phyloP scores from a whole-genome alignment of 192 early-diverging fungal species.

The Backusella tuberculispora region DNA sequence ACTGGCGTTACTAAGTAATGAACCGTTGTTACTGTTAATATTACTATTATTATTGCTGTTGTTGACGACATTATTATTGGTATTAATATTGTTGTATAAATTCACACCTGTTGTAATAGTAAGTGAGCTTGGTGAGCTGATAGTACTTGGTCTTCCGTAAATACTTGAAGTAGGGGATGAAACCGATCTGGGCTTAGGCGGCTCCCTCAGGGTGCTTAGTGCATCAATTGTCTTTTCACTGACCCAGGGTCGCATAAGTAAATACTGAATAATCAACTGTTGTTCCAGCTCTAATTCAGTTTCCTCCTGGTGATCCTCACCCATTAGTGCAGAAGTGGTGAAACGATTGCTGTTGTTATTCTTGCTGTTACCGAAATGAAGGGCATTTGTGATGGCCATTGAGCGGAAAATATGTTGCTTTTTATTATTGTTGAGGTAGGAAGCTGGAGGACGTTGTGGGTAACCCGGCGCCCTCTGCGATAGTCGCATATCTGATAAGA shows the following conservation, averaged over 20 bases:
- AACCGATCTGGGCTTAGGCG: constrained; percentile 37
- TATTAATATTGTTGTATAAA: not conserved
- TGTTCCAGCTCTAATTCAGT: constrained; percentile 61
- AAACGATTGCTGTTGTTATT: constrained; percentile 39
- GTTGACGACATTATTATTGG: not conserved
- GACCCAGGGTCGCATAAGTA: constrained; percentile 72
- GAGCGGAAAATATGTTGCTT: constrained; percentile 56
- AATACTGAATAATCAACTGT: constrained; percentile 69
- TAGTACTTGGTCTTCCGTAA: not conserved
- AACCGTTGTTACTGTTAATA: not conserved
- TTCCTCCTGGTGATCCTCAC: constrained; percentile 54
- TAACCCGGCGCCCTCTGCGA: constrained; percentile 64
- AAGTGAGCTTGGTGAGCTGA: not conserved
- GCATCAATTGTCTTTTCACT: constrained; percentile 79
- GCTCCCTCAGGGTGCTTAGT: constrained; percentile 66
- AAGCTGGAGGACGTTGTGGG: constrained; percentile 48
- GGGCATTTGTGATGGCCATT: constrained; percentile 48
- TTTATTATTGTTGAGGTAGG: constrained; percentile 51
- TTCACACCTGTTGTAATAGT: not conserved
- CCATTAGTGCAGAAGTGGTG: constrained; percentile 5
- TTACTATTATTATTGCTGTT: not conserved
- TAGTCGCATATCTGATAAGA: constrained; percentile 58
- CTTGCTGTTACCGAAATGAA: constrained; percentile 43
- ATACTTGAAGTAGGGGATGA: not conserved
- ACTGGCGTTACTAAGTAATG: constrained; percentile 5